These are phyloP conservation scores for Plenodomus tracheiphilus DNA, from an alignment of 2,329 filamentous ascomycete genomes.

Conservation along the genomic window DNA sequence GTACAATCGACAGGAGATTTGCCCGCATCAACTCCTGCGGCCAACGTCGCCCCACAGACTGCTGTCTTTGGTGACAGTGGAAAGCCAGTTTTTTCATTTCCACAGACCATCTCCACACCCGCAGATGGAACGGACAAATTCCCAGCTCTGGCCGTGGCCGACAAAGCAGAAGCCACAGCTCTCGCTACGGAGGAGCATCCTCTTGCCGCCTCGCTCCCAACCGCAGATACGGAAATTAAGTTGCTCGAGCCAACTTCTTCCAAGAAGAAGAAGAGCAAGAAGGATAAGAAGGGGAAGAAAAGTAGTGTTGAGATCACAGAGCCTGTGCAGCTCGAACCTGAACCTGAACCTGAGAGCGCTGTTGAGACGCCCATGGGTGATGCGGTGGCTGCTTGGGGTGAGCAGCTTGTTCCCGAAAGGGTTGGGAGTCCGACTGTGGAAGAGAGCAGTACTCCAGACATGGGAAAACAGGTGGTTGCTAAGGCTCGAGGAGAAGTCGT, in stretches of 20 bases:
- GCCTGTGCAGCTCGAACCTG: not conserved
- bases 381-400: conserved; percentile 4
- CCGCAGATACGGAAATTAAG: conserved; percentile 11
- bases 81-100: conserved; percentile 4
- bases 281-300: conserved; percentile 29
- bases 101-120: not conserved
- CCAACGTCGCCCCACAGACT: conserved; percentile 5
- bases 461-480: not conserved
- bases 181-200: not conserved
- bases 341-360: not conserved
- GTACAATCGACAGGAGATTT: not conserved
- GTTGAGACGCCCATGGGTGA: conserved; percentile 2
- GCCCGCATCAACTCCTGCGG: not conserved
- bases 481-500: no score
- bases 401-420: conserved; percentile 1
- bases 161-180: not conserved
- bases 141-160: not conserved
- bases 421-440: not conserved
- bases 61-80: conserved; percentile 12
- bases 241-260: conserved; percentile 9
- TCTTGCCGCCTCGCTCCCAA: conserved; percentile 2
- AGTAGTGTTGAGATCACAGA: conserved; percentile 8
- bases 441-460: not conserved
- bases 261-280: conserved; percentile 32
- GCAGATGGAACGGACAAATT: not conserved